Percentiles rank a stretch among this genome's conserved stretches.
Conservation (phyloP, 2,329 filamentous ascomycete genomes). For the Cladosporium sp. region DNA sequence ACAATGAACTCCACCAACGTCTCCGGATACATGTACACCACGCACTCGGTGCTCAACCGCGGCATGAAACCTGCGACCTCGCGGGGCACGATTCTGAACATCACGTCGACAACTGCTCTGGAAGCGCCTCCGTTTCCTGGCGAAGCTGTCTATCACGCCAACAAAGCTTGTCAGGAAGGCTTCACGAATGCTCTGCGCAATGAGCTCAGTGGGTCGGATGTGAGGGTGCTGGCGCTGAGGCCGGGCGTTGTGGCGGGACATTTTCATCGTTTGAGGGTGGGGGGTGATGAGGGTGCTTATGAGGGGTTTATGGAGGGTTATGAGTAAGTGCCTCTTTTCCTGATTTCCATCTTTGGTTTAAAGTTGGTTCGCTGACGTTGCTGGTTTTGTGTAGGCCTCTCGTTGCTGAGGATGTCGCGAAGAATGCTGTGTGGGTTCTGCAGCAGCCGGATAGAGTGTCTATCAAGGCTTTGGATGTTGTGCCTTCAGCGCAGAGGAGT, state of each 20-base stretch:
- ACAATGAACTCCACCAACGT: conserved; percentile 48
- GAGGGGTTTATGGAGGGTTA: conserved; percentile 44
- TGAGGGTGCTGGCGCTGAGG: conserved; percentile 43
- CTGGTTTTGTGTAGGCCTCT: conserved; percentile 28
- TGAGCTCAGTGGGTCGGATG: conserved; percentile 44
- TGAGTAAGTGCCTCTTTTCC: conserved; percentile 23
- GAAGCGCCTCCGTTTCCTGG: conserved; percentile 47
- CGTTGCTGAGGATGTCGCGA: conserved; percentile 40
- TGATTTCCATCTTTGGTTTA: not conserved
- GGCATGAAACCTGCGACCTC: conserved; percentile 33
- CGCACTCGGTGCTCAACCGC: conserved; percentile 43
- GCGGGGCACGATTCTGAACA: conserved; percentile 43
- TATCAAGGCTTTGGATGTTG: conserved; percentile 45
- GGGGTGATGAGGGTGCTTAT: conserved; percentile 39
- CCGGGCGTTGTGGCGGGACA: conserved; percentile 47
- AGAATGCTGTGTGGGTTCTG: conserved; percentile 42
- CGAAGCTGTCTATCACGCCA: conserved; percentile 47
- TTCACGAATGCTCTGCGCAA: conserved; percentile 47
- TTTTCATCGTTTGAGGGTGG: conserved; percentile 45
- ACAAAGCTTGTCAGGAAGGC: conserved; percentile 45
- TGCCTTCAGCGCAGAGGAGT: conserved; percentile 40
- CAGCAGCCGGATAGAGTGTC: conserved; percentile 36
- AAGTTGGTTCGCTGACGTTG: not conserved
- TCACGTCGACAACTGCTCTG: conserved; percentile 44
- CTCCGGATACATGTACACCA: conserved; percentile 44